These are phyloP conservation scores for Fallopia convolvulus DNA, from an alignment of 148 eudicot species.

Conservation along the genomic window DNA sequence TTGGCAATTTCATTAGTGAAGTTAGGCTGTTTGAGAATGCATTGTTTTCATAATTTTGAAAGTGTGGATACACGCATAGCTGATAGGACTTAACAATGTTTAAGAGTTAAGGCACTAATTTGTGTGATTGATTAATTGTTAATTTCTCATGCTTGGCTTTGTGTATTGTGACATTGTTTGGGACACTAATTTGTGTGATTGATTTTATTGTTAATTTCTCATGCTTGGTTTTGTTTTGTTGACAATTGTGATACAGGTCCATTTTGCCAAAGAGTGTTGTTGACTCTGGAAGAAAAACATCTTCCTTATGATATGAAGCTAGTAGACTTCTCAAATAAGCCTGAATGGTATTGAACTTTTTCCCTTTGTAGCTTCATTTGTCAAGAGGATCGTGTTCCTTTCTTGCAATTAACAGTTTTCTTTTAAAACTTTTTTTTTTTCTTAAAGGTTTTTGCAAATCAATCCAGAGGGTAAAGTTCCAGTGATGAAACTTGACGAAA, in stretches of 20 bases:
- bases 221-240: not conserved
- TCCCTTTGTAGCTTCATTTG: not conserved
- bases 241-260: slow-evolving; percentile 44
- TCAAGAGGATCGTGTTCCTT: not conserved
- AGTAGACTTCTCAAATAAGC: slow-evolving; percentile 66
- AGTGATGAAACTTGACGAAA: slow-evolving; percentile 68
- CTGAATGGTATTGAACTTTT: slow-evolving; percentile 50
- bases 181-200: not conserved
- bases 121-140: not conserved
- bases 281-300: slow-evolving; percentile 86
- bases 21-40: not conserved
- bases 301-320: slow-evolving; percentile 78
- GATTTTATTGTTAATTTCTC: not conserved
- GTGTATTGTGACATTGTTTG: not conserved
- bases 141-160: not conserved
- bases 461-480: slow-evolving; percentile 97
- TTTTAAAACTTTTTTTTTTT: not conserved
- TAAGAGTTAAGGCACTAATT: not conserved
- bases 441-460: slow-evolving; percentile 56
- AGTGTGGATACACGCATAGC: not conserved
- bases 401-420: not conserved
- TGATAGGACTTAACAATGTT: not conserved
- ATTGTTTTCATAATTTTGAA: not conserved
- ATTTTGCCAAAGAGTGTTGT: slow-evolving; percentile 74
- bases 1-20: not conserved